Base-by-base conservation (phyloP, 2,329 filamentous ascomycete species). In the Aspergillus ochraceoroseus region DNA sequence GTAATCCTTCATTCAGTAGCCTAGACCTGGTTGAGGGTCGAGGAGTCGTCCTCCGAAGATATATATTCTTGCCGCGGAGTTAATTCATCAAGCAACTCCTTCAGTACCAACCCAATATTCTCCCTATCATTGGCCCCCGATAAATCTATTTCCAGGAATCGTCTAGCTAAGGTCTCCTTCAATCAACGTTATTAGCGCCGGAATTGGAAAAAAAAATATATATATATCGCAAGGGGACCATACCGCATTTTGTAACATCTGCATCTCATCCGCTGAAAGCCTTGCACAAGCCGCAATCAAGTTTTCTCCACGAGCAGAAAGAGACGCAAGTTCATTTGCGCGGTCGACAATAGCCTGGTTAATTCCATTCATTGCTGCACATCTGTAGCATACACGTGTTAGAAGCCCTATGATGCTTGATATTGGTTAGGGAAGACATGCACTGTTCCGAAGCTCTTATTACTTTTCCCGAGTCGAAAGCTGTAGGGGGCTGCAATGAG, bases 301-400 rank as follows among this genome's bases (percentile, higher is more conserved):
- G 60, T 94, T 85, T 56, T 90, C 84, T 5, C 87, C 85, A 35
- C 74, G 77, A 11, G 79, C 77, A 22, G 83, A 71, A 11, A 92
- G 68, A 5, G 78, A 62, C 14, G 83, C 78, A 23, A 98, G 73
- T 5, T 82, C 75, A 48, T 87, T 82, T 0, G 90, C 88, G 40
- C 89, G 78, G 11, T 82, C 69, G 5, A 95, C 75, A 7, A 96
- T 77, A 4, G 75, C 72, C 12, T 66, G 57, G 19, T 87, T 82
- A 9, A 98, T 80, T 1, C 89, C 89, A 54, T 94, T 95, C 62
- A 94, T 77, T 3, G 81, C 80, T 18, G 92, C 92, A 58, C 92
- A 96, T 38, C 73, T 77, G 44, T 32, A 18, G 17, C 5, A n/a
- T n/a, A n/a, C n/a, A n/a, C n/a, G n/a, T n/a, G n/a, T n/a, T n/a